Evolutionary conservation across 345 rosid genomes (phyloP).

Genomic region (Citrus inodora): DNA sequence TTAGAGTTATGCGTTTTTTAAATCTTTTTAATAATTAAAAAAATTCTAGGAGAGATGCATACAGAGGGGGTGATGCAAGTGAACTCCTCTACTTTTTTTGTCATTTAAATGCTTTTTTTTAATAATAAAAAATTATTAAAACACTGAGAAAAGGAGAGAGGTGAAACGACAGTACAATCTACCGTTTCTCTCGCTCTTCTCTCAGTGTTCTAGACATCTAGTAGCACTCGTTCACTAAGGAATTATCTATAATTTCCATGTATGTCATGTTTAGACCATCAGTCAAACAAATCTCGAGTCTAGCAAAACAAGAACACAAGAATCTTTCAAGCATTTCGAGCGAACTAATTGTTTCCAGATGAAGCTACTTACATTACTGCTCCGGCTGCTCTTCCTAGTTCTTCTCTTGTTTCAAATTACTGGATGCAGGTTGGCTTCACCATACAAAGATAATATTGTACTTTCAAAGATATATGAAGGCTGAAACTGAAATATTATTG

Average conservation of each 20-base stretch:
- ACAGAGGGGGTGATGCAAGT: no score
- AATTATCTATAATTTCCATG: neutral
- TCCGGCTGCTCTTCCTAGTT: neutral
- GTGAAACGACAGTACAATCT: no score
- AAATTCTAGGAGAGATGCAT: no score
- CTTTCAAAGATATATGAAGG: neutral
- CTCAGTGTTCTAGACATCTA: no score
- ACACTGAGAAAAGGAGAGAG: no score
- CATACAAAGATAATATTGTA: neutral
- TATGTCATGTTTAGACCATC: neutral
- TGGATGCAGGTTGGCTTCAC: neutral
- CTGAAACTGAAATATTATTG: neutral
- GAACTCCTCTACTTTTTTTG: no score
- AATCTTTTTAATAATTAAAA: no score
- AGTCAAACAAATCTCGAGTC: neutral
- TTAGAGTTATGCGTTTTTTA: no score
- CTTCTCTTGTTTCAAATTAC: neutral
- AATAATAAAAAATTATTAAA: no score
- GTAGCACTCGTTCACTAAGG: no score
- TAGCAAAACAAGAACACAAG: neutral
- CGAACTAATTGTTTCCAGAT: neutral
- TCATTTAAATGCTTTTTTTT: no score
- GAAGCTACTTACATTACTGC: neutral
- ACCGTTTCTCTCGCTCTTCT: no score
- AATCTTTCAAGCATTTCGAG: neutral